Evolutionary conservation across 441 rosid species (phyloP).

Genomic region (Aquilaria agallochum): DNA sequence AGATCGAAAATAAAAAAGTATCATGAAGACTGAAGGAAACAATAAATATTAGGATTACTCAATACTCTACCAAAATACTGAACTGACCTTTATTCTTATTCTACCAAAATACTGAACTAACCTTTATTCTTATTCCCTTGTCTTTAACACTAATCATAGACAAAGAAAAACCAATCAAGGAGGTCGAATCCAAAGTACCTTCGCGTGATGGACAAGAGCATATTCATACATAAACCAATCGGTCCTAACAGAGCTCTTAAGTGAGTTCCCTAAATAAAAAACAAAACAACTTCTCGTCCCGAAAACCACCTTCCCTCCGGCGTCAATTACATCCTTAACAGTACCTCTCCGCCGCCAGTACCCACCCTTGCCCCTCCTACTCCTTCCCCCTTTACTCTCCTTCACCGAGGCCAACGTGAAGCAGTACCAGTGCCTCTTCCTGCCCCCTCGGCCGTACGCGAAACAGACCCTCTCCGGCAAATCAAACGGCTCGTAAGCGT

Average conservation of each 20-base stretch:
- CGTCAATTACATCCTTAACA: slow-evolving; percentile 28
- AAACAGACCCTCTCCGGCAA: slow-evolving; percentile 36
- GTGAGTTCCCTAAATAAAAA: slow-evolving; percentile 32
- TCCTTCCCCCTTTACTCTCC: slow-evolving; percentile 16
- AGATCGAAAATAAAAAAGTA: background rate
- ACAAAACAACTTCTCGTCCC: slow-evolving; percentile 41
- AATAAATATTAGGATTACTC: background rate
- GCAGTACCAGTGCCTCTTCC: slow-evolving; percentile 51
- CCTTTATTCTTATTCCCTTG: no score
- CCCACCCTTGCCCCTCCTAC: slow-evolving; percentile 33
- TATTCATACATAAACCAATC: slow-evolving; percentile 53
- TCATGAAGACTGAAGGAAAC: background rate
- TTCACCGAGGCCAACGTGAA: slow-evolving; percentile 23
- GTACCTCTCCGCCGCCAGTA: slow-evolving; percentile 40
- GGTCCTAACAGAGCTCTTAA: slow-evolving; percentile 26
- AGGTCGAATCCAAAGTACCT: slow-evolving; percentile 29
- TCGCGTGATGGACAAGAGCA: slow-evolving; percentile 26
- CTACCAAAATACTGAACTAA: background rate
- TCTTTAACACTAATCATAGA: no score
- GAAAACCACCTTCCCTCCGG: slow-evolving; percentile 24
- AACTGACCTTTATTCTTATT: background rate
- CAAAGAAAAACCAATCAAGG: no score
- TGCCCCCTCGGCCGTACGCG: slow-evolving; percentile 26
- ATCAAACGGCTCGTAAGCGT: slow-evolving; percentile 32
- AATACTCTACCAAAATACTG: background rate